Percentiles rank a stretch among this genome's conserved stretches.
phyloP scores from a whole-genome alignment of 2,329 filamentous ascomycete species.

The Sporothrix globosa region DNA sequence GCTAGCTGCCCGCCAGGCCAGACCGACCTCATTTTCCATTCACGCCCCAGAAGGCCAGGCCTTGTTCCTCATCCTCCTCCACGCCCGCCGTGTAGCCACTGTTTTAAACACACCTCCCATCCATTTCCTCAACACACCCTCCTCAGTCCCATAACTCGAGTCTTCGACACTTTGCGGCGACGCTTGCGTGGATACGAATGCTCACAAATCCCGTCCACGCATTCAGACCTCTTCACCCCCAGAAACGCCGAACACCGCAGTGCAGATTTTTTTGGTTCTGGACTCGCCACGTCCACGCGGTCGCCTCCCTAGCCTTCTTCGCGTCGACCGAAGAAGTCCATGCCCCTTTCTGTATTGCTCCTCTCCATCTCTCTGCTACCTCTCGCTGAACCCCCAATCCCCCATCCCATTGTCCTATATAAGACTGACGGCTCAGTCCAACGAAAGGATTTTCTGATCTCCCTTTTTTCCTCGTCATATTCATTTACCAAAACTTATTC shows the following conservation, averaged over 20 bases:
- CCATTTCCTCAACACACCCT: slow-evolving; percentile 20
- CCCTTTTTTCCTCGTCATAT: slow-evolving; percentile 13
- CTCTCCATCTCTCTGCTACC: not conserved
- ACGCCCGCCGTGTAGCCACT: slow-evolving; percentile 1
- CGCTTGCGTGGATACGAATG: slow-evolving; percentile 31
- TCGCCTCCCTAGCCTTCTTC: slow-evolving; percentile 25
- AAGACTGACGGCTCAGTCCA: slow-evolving; percentile 26
- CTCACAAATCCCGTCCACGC: slow-evolving; percentile 7
- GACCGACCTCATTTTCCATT: slow-evolving; percentile 5
- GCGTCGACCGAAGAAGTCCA: slow-evolving; percentile 30
- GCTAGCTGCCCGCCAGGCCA: slow-evolving; percentile 16
- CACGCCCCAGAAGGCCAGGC: slow-evolving; percentile 13
- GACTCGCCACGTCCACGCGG: slow-evolving; percentile 32
- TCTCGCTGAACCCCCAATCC: not conserved
- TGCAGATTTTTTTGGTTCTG: slow-evolving; percentile 30
- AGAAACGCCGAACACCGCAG: slow-evolving; percentile 34
- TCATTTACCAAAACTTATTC: slow-evolving; percentile 33
- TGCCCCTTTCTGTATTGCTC: slow-evolving; percentile 26
- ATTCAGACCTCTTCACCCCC: slow-evolving; percentile 16
- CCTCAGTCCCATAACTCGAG: not conserved
- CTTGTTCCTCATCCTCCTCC: not conserved
- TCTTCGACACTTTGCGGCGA: slow-evolving; percentile 18
- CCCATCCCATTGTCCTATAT: slow-evolving; percentile 26
- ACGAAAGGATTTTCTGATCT: not conserved
- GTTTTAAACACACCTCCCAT: slow-evolving; percentile 28